A percentile compares a stretch with the other conserved stretches of the same genome.
Evolutionary conservation across 805 yeast genomes (phyloP).

Genomic region (Kuraishia floccosa): DNA sequence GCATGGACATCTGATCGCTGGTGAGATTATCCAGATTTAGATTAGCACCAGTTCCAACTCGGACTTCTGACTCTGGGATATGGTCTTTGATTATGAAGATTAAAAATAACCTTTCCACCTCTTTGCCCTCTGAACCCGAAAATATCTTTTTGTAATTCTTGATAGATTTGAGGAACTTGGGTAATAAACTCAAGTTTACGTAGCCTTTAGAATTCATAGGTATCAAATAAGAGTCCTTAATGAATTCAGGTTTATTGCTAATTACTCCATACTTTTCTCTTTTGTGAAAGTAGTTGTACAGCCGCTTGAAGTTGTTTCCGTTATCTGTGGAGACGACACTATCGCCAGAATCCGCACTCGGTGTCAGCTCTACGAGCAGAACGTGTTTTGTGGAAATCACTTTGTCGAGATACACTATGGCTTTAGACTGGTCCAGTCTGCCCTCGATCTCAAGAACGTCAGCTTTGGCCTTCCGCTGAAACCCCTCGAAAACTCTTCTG

Average conservation of each 20-base stretch:
- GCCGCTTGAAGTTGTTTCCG: conserved; percentile 14
- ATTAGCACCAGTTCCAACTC: conserved; percentile 7
- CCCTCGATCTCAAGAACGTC: conserved; percentile 44
- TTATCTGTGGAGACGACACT: conserved; percentile 11
- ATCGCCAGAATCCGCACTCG: conserved; percentile 10
- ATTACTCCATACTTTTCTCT: conserved; percentile 50
- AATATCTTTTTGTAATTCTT: no score
- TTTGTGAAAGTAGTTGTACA: conserved; percentile 33
- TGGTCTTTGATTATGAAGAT: conserved; percentile 16
- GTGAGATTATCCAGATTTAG: not conserved
- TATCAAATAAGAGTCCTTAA: conserved; percentile 55
- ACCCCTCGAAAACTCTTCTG: not conserved
- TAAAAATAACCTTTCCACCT: no score
- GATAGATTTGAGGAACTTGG: no score
- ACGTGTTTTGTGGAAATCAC: conserved; percentile 39
- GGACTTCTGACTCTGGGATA: no score
- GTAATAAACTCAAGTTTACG: no score
- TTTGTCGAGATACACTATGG: conserved; percentile 43
- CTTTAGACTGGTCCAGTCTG: conserved; percentile 40
- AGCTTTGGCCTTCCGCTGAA: not conserved
- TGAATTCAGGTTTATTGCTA: conserved; percentile 31
- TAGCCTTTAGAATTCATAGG: no score
- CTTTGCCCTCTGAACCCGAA: no score
- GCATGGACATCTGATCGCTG: conserved; percentile 4
- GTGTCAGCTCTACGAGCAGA: conserved; percentile 31